These are phyloP conservation scores for Drechslera avenae DNA, from an alignment of 2,329 filamentous ascomycete genomes.

Conservation along the genomic window DNA sequence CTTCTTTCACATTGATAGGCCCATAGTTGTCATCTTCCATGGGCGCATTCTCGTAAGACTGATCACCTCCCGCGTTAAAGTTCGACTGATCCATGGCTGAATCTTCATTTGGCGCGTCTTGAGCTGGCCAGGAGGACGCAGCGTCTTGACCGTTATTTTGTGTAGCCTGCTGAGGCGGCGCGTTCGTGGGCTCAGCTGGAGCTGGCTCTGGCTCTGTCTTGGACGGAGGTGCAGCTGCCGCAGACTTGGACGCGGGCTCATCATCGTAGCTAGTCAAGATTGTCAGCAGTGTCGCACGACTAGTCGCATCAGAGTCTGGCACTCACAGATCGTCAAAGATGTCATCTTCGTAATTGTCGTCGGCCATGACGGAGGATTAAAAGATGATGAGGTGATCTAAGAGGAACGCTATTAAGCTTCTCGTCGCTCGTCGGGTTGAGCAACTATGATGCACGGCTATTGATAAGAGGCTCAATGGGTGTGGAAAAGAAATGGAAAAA, in stretches of 20 bases:
- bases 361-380: conserved; percentile 64
- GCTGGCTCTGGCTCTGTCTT: conserved; percentile 30
- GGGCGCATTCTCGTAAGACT: conserved; percentile 38
- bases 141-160: conserved; percentile 22
- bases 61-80: conserved; percentile 37
- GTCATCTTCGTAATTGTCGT: conserved; percentile 89
- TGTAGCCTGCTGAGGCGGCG: conserved; percentile 23
- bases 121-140: conserved; percentile 26
- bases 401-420: background rate
- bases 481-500: background rate
- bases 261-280: conserved; percentile 47
- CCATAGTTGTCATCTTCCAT: conserved; percentile 52
- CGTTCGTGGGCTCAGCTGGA: conserved; percentile 23
- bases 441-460: background rate
- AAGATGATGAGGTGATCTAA: background rate
- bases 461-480: background rate
- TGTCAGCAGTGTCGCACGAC: conserved; percentile 17
- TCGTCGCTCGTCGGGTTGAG: background rate
- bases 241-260: conserved; percentile 42
- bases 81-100: conserved; percentile 40
- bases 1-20: conserved; percentile 79
- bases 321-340: conserved; percentile 94
- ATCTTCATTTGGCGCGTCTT: conserved; percentile 28
- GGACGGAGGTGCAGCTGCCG: conserved; percentile 27
- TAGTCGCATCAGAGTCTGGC: conserved; percentile 2